Percentiles rank a stretch among this genome's conserved stretches.
phyloP scores from a whole-genome alignment of 768 basidiomycete genomes.

The Cystofilobasidium bisporidii region DNA sequence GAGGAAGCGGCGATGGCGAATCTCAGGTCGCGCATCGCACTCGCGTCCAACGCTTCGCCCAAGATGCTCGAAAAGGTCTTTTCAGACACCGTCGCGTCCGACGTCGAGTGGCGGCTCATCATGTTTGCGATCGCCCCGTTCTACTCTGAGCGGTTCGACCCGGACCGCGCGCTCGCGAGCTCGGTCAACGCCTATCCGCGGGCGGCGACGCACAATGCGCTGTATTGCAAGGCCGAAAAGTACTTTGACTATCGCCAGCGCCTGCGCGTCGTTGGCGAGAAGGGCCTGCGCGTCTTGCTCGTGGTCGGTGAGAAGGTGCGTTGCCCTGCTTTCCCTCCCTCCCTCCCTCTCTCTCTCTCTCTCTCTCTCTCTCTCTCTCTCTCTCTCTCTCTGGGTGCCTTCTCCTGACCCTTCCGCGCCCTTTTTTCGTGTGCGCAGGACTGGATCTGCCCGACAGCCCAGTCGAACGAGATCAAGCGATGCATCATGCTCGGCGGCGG shows the following conservation, averaged over 20 bases:
- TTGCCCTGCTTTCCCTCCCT: neutral
- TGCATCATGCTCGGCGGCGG: neutral
- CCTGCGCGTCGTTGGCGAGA: neutral
- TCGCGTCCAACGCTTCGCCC: neutral
- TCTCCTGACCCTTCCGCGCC: no score
- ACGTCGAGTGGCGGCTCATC: constrained; percentile 12
- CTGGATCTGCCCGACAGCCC: neutral
- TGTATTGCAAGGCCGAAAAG: neutral
- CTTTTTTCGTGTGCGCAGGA: no score
- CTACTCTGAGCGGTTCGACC: neutral
- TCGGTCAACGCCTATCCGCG: neutral
- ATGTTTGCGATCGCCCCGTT: neutral
- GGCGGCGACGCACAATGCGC: neutral
- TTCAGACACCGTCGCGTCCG: neutral
- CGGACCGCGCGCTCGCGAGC: neutral
- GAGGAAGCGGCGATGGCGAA: constrained; percentile 3
- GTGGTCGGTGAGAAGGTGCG: neutral
- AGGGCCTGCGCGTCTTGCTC: neutral
- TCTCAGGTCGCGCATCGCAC: neutral
- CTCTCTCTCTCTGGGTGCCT: no score
- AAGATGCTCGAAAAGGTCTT: neutral
- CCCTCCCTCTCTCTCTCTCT: no score
- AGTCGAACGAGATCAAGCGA: neutral
- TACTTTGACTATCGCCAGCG: neutral
- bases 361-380: no score